These are phyloP conservation scores for Mycena olivaceomarginata DNA, from an alignment of 768 basidiomycete genomes.

Conservation along the genomic window DNA sequence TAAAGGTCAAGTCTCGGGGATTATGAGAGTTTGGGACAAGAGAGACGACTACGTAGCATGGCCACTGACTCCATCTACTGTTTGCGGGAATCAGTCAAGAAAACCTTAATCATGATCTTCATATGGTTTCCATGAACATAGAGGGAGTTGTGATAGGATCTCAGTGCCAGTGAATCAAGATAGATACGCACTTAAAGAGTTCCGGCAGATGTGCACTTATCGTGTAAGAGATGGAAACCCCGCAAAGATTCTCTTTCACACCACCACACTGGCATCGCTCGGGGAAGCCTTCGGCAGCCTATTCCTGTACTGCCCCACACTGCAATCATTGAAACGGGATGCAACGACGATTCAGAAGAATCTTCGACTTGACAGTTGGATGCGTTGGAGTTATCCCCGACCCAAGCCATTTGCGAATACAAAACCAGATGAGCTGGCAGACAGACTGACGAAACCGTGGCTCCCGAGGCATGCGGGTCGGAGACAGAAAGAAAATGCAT, in stretches of 20 bases:
- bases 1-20: conserved; percentile 5
- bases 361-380: conserved; percentile 11
- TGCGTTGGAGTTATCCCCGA: not conserved
- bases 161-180: not conserved
- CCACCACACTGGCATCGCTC: not conserved
- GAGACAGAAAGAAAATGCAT: too few relatives aligned
- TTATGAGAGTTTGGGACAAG: conserved; percentile 2
- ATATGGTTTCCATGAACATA: conserved; percentile 1
- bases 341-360: not conserved
- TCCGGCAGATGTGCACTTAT: not conserved
- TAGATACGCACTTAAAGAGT: not conserved
- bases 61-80: not conserved
- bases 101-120: conserved; percentile 9
- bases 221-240: not conserved
- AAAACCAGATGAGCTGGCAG: not conserved
- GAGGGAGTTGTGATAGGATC: conserved; percentile 1
- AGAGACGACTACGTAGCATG: not conserved
- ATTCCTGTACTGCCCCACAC: conserved; percentile 4
- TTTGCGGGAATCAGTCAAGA: conserved; percentile 5
- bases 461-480: too few relatives aligned
- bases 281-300: not conserved
- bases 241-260: not conserved
- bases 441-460: not conserved
- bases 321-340: conserved; percentile 4
- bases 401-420: not conserved